phyloP scores from a whole-genome alignment of 192 early-diverging fungal genomes.

The Backusella australiensis region DNA sequence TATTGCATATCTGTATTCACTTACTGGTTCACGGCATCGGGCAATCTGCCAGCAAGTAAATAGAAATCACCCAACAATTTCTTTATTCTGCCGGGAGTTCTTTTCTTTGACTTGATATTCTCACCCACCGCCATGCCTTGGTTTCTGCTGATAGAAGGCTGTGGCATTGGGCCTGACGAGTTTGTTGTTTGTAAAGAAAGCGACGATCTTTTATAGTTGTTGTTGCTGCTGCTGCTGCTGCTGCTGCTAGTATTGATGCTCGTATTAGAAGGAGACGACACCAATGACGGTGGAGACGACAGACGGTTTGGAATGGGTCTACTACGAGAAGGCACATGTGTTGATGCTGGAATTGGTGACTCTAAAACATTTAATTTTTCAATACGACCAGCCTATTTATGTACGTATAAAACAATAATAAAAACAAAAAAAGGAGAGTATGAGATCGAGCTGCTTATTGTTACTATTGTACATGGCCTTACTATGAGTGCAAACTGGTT shows the following conservation, averaged over 20 bases:
- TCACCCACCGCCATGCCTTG: constrained; percentile 22
- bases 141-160: constrained; percentile 22
- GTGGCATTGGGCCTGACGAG: constrained; percentile 21
- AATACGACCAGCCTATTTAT: constrained; percentile 25
- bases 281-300: constrained; percentile 14
- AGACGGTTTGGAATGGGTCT: neutral
- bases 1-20: neutral
- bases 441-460: neutral
- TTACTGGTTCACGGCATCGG: constrained; percentile 63
- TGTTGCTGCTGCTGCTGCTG: neutral
- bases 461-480: neutral
- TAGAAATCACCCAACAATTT: constrained; percentile 76
- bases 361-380: constrained; percentile 21
- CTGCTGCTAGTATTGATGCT: neutral
- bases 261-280: neutral
- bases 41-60: constrained; percentile 68
- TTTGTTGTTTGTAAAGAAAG: constrained; percentile 6
- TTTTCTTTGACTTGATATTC: constrained; percentile 44
- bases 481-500: constrained; percentile 65
- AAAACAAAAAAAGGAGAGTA: neutral
- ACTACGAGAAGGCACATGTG: constrained; percentile 6
- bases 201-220: constrained; percentile 3
- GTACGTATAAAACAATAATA: neutral
- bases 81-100: constrained; percentile 68
- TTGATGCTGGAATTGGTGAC: constrained; percentile 14